Percentiles rank a stretch among this genome's conserved stretches.
Conservation (phyloP, 306 rosid genomes). For the Inga leiocalycina region DNA sequence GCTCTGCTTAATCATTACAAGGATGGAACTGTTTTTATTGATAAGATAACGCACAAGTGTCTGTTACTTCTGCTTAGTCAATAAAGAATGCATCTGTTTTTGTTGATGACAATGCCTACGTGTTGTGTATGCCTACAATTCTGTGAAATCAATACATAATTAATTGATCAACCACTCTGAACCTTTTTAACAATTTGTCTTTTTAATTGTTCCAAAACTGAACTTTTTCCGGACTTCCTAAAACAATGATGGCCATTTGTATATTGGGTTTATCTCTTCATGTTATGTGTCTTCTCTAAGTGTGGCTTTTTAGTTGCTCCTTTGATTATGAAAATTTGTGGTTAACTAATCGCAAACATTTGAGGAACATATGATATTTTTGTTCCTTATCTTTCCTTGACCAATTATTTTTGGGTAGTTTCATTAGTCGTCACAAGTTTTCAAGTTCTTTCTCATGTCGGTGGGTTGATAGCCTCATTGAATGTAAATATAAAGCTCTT, state of each 20-base stretch:
- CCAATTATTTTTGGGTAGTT: neutral
- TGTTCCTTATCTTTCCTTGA: neutral
- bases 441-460: neutral
- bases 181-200: neutral
- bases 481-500: neutral
- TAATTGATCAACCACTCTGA: neutral
- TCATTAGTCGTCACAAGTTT: neutral
- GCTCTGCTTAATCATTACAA: neutral
- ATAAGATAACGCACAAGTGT: neutral
- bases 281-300: neutral
- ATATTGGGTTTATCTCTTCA: neutral
- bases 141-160: neutral
- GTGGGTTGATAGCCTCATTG: conserved; percentile 4
- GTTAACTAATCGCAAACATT: neutral
- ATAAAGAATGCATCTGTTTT: neutral
- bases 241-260: neutral
- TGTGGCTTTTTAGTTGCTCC: neutral
- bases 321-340: neutral
- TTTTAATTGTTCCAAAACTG: neutral
- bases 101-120: neutral
- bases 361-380: neutral
- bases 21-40: neutral
- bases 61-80: neutral
- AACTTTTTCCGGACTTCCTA: neutral
- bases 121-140: neutral